Percentiles rank a stretch among this genome's conserved stretches.
Evolutionary conservation across 176 grass and related monocot species (phyloP).

Genomic region (Triticum dicoccoides): DNA sequence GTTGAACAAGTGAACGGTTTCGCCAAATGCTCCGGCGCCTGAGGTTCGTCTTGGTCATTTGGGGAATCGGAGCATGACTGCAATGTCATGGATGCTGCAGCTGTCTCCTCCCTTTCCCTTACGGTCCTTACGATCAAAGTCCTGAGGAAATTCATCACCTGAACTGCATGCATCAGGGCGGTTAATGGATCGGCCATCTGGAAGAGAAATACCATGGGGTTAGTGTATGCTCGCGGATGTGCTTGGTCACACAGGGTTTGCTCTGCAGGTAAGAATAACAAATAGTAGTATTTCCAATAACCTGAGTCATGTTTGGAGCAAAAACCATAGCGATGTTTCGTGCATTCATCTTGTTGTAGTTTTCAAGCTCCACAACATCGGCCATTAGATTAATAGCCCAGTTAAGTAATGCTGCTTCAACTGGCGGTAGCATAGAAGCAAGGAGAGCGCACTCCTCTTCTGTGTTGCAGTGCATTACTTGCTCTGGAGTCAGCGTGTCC

Average conservation of each 20-base stretch:
- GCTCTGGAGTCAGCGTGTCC: slow-evolving; percentile 61
- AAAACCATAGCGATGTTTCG: slow-evolving; percentile 95
- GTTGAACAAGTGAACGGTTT: background rate
- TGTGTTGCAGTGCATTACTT: slow-evolving; percentile 82
- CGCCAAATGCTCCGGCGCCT: slow-evolving; percentile 27
- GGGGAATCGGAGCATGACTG: slow-evolving; percentile 61
- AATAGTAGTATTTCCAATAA: slow-evolving; percentile 19
- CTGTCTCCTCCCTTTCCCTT: slow-evolving; percentile 61
- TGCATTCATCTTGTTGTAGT: slow-evolving; percentile 94
- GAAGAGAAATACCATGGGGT: slow-evolving; percentile 32
- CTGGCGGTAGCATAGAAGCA: slow-evolving; percentile 55
- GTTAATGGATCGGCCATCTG: slow-evolving; percentile 97
- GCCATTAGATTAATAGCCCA: slow-evolving; percentile 94
- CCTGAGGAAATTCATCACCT: slow-evolving; percentile 97
- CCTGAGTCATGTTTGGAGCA: slow-evolving; percentile 99
- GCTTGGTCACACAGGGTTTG: background rate
- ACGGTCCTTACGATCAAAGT: slow-evolving; percentile 72
- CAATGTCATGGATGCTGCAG: background rate
- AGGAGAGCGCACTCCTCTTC: slow-evolving; percentile 73
- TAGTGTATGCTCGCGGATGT: background rate
- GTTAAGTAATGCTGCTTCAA: slow-evolving; percentile 74
- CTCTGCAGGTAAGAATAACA: slow-evolving; percentile 11
- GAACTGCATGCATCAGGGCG: slow-evolving; percentile 87
- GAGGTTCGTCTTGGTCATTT: slow-evolving; percentile 48
- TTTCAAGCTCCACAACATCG: slow-evolving; percentile 80